Conservation (phyloP, 2,329 filamentous ascomycete genomes). For the Aureobasidium sp. region DNA sequence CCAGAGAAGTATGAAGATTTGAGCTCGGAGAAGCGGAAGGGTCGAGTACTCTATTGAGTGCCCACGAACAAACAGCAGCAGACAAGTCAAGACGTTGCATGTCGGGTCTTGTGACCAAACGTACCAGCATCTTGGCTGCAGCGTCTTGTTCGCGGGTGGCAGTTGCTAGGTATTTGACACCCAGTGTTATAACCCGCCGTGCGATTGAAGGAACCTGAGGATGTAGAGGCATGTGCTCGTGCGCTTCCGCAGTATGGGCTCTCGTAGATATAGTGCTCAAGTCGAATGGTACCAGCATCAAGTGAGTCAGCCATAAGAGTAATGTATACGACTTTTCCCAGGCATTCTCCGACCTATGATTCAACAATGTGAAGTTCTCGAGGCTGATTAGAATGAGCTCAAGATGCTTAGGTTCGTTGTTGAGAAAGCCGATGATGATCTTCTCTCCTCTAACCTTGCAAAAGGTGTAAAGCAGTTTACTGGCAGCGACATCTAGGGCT, state of each 20-base stretch:
- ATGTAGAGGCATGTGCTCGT: slow-evolving; percentile 51
- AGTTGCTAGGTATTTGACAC: slow-evolving; percentile 61
- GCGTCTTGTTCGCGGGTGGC: slow-evolving; percentile 85
- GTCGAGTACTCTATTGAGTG: slow-evolving; percentile 52
- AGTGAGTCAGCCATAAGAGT: slow-evolving; percentile 64
- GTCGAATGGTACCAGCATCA: slow-evolving; percentile 72
- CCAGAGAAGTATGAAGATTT: slow-evolving; percentile 69
- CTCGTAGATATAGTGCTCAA: slow-evolving; percentile 68
- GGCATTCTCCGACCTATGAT: slow-evolving; percentile 17
- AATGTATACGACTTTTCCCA: slow-evolving; percentile 91
- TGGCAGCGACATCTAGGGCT: slow-evolving; percentile 61
- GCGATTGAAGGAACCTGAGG: slow-evolving; percentile 61
- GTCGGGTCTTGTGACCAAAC: slow-evolving; percentile 74
- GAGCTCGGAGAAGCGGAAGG: slow-evolving; percentile 35
- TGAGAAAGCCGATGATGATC: slow-evolving; percentile 82
- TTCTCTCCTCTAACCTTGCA: slow-evolving; percentile 95
- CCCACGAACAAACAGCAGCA: slow-evolving; percentile 62
- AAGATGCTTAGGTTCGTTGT: slow-evolving; percentile 79
- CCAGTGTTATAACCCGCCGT: slow-evolving; percentile 62
- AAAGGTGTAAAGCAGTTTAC: slow-evolving; percentile 75
- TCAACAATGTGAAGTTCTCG: slow-evolving; percentile 47
- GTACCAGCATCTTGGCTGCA: slow-evolving; percentile 73
- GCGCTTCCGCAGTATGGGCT: slow-evolving; percentile 40
- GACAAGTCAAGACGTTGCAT: slow-evolving; percentile 76
- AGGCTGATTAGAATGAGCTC: slow-evolving; percentile 72